Conservation (phyloP, 1,139 yeast species). For the Kurtzmaniella quercitrusa region DNA sequence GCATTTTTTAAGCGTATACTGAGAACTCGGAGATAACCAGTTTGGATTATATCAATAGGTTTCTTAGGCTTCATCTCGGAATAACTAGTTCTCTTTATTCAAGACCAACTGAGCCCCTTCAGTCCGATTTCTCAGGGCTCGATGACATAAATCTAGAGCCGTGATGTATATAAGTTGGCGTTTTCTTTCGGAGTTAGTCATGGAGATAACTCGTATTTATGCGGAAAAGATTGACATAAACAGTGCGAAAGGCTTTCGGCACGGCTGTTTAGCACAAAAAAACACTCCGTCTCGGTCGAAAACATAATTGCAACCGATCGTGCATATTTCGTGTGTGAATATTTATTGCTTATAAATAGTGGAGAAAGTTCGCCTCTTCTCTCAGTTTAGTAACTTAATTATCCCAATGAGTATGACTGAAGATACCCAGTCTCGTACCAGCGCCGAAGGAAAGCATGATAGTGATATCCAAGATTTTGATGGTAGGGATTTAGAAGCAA, state of each 20-base stretch:
- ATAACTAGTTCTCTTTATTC: too few species aligned
- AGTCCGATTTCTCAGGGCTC: too few species aligned
- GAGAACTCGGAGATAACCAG: too few species aligned
- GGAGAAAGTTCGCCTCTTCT: too few species aligned
- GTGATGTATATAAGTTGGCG: not conserved
- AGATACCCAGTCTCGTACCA: not conserved
- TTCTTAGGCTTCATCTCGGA: too few species aligned
- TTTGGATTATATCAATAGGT: too few species aligned
- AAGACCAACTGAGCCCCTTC: too few species aligned
- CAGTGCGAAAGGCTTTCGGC: not conserved
- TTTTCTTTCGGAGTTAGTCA: not conserved
- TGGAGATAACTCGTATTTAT: not conserved
- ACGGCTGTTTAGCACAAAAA: not conserved
- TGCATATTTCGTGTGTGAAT: not conserved
- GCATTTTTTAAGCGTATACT: too few species aligned
- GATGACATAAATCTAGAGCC: too few species aligned
- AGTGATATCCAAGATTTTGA: slow-evolving; percentile 7
- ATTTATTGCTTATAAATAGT: not conserved
- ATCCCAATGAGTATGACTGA: not conserved
- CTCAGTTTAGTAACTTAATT: too few species aligned
- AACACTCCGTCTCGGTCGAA: not conserved
- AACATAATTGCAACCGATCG: not conserved
- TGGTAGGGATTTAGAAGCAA: slow-evolving; percentile 5
- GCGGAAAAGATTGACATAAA: not conserved
- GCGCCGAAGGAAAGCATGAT: not conserved